These are phyloP conservation scores for Starmera dryadoides DNA, from an alignment of 805 yeast species.

Conservation along the genomic window DNA sequence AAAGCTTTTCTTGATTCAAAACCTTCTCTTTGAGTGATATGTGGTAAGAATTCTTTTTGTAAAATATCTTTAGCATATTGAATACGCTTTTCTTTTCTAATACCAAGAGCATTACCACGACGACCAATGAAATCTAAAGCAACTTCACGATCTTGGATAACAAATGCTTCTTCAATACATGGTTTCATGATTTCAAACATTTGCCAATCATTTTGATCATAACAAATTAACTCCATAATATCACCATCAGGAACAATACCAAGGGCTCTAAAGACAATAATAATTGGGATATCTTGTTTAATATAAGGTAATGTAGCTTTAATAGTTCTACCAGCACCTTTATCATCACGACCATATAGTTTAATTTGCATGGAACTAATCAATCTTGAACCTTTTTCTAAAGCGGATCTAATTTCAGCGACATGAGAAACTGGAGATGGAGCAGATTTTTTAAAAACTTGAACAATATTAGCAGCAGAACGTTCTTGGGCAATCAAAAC, in stretches of 20 bases:
- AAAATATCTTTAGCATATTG: slow-evolving; percentile 95
- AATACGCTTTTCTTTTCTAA: slow-evolving; percentile 94
- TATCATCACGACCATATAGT: slow-evolving; percentile 75
- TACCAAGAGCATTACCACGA: slow-evolving; percentile 96
- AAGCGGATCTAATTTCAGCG: slow-evolving; percentile 94
- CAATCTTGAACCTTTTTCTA: slow-evolving; percentile 94
- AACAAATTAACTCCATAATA: slow-evolving; percentile 95
- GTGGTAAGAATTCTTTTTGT: slow-evolving; percentile 94
- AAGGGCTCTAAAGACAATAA: slow-evolving; percentile 92
- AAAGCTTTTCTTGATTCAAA: slow-evolving; percentile 95
- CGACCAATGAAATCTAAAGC: slow-evolving; percentile 97
- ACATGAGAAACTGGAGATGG: slow-evolving; percentile 94
- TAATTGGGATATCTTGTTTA: slow-evolving; percentile 94
- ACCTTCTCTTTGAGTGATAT: slow-evolving; percentile 95
- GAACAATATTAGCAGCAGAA: slow-evolving; percentile 97
- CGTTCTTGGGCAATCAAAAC: slow-evolving; percentile 98
- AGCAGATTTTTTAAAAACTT: slow-evolving; percentile 95
- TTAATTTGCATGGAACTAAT: slow-evolving; percentile 93
- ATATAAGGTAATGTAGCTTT: slow-evolving; percentile 95
- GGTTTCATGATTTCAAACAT: slow-evolving; percentile 99
- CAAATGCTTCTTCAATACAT: slow-evolving; percentile 98
- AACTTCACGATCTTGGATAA: slow-evolving; percentile 95
- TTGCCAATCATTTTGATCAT: slow-evolving; percentile 98
- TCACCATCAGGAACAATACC: slow-evolving; percentile 99
- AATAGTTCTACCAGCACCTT: slow-evolving; percentile 74